Evolutionary conservation across 768 basidiomycete species (phyloP), one percentile per base, ranked within the genome.

Genomic region (Leccinum ochraceum): DNA sequence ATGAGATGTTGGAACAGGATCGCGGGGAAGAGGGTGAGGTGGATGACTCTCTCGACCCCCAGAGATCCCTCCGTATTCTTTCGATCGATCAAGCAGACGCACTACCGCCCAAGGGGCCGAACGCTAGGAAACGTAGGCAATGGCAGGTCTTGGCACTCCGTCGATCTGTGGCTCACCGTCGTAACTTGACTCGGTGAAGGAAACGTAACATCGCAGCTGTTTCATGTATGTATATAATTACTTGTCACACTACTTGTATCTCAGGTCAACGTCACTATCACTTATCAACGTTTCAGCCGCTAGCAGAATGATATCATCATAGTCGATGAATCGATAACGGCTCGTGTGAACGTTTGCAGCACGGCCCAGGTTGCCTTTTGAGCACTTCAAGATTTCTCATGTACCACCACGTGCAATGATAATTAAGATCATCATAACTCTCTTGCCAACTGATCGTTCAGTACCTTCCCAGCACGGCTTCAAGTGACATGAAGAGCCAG

Each of bases 1-100:
- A 92, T 59, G 92, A 94, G 64, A 80, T 92, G 17, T 69, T 91
- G 56, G 91, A 94, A 60, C 85, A 87, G 64, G 92, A 94, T 55
- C 80, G 87, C 24, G 86, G 84, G 6, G 89, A 90, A 71, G 92
- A 92, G 59, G 86, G 82, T 3, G 90, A 92, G 70, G 83, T 86
- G 14, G 92, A 94, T 67, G 87, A 94, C 69, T 86, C 88, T 14
- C 77, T 76, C 4, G 87, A 89, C 49, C 68, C 70, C 44, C 75
- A 78, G 14, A 79, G 92, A 64, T 75, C 77, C 48, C 82, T 90
- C 22, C 77, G 83, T 57, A 79, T 88, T 56, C 67, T 89, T 39
- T 75, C 78, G 11, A 74, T 87, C 56, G 67, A 79, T 32, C 77
- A 80, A 44, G 79, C 84, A 58, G 72, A 74, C 52, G 59, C 69